phyloP scores from a whole-genome alignment of 257 asterid species.

The Jacaranda copaia region DNA sequence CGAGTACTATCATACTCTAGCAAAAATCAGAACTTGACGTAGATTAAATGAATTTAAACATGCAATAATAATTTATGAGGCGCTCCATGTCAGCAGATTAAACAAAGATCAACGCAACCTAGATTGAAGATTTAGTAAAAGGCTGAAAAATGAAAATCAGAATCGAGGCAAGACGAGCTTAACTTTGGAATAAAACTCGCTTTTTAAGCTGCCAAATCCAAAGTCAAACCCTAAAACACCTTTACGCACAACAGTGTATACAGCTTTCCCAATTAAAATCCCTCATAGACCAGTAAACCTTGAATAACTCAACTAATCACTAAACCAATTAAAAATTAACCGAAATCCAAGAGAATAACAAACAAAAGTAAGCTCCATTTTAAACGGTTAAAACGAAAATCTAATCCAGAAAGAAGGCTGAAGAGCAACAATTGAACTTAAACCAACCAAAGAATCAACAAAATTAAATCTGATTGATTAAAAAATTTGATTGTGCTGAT shows the following conservation, averaged over 20 bases:
- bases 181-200: slow-evolving; percentile 17
- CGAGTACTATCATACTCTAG: not conserved
- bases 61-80: slow-evolving; percentile 1
- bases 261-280: slow-evolving; percentile 17
- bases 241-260: not conserved
- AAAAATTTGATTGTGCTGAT: slow-evolving; percentile 4
- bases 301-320: slow-evolving; percentile 15
- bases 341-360: slow-evolving; percentile 8
- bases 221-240: slow-evolving; percentile 47
- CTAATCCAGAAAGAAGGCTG: not conserved
- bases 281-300: slow-evolving; percentile 32
- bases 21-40: not conserved
- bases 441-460: slow-evolving; percentile 33
- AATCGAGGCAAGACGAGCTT: slow-evolving; percentile 19
- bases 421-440: slow-evolving; percentile 25
- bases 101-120: slow-evolving; percentile 30
- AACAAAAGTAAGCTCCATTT: slow-evolving; percentile 20
- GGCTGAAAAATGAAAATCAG: not conserved
- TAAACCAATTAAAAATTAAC: slow-evolving; percentile 14
- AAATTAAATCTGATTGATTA: slow-evolving; percentile 5
- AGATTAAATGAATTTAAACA: slow-evolving; percentile 11
- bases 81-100: slow-evolving; percentile 21
- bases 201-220: slow-evolving; percentile 30
- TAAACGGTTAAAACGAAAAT: slow-evolving; percentile 25
- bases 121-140: not conserved